Evolutionary conservation across 345 rosid species (phyloP).

Genomic region (Fremontodendron californicum): DNA sequence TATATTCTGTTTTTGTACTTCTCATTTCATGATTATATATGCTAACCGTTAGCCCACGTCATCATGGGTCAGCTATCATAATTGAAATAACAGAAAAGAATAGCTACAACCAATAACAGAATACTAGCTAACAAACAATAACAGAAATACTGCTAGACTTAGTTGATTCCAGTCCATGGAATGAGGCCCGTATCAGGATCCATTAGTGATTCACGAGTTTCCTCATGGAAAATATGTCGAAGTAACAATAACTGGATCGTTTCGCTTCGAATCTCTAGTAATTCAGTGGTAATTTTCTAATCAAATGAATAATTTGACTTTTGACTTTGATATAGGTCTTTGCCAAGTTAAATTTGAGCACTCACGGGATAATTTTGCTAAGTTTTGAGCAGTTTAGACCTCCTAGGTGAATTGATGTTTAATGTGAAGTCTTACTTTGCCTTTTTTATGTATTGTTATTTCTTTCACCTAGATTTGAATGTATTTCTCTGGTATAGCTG

Average conservation of each 20-base stretch:
- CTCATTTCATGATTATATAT: background rate
- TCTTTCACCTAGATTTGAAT: background rate
- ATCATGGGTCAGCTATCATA: no score
- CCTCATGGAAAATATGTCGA: background rate
- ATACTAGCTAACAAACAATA: no score
- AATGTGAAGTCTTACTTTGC: background rate
- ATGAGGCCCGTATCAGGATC: no score
- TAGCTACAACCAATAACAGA: no score
- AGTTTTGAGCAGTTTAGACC: no score
- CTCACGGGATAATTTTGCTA: background rate
- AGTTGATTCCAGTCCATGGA: no score
- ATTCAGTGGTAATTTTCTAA: background rate
- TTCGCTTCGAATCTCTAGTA: background rate
- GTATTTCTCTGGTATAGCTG: background rate
- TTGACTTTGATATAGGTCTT: constrained; percentile 2
- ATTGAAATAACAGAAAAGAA: no score
- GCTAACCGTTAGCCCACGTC: no score
- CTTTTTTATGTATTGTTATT: background rate
- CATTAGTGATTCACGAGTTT: constrained; percentile 16
- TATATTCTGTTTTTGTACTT: no score
- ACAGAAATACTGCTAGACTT: no score
- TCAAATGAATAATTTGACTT: background rate
- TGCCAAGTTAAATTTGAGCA: background rate
- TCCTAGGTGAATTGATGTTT: background rate
- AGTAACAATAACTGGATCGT: background rate